A percentile compares a stretch with the other conserved stretches of the same genome.
Evolutionary conservation across 129 eudicot genomes (phyloP).

Genomic region (Mikania micrantha): DNA sequence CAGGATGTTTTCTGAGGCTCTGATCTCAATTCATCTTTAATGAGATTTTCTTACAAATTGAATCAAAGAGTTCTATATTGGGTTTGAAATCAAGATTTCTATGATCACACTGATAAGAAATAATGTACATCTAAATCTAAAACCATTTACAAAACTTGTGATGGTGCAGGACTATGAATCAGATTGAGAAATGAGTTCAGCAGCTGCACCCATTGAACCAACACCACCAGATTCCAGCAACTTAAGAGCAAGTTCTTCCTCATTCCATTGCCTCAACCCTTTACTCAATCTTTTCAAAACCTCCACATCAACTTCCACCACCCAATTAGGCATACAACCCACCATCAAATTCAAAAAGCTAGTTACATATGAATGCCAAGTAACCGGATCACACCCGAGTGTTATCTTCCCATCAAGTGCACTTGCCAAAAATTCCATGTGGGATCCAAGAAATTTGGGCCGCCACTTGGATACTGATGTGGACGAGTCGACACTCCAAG

Average conservation of each 20-base stretch:
- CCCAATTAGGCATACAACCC: slow-evolving; percentile 68
- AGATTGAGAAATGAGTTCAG: slow-evolving; percentile 51
- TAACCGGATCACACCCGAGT: slow-evolving; percentile 81
- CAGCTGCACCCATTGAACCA: slow-evolving; percentile 86
- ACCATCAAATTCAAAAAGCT: slow-evolving; percentile 70
- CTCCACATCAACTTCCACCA: slow-evolving; percentile 53
- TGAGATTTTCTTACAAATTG: not conserved
- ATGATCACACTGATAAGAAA: not conserved
- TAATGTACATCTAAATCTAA: slow-evolving; percentile 31
- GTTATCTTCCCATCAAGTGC: slow-evolving; percentile 86
- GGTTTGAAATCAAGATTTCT: not conserved
- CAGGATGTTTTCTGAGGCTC: too few relatives aligned
- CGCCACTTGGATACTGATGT: slow-evolving; percentile 51
- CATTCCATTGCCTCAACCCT: slow-evolving; percentile 79
- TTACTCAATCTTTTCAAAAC: slow-evolving; percentile 65
- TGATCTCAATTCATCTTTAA: too few relatives aligned
- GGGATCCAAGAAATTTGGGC: slow-evolving; percentile 50
- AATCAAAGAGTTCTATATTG: not conserved
- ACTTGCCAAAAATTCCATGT: slow-evolving; percentile 73
- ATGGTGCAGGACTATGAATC: slow-evolving; percentile 14
- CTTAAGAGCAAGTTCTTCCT: slow-evolving; percentile 77
- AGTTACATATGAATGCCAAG: slow-evolving; percentile 84
- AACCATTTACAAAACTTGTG: slow-evolving; percentile 31
- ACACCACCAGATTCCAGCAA: slow-evolving; percentile 69
- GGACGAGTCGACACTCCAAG: slow-evolving; percentile 76